Evolutionary conservation across 352 stramenopile species (phyloP), one percentile per base, ranked within the genome.

Genomic region (Elongisporangium senticosum): DNA sequence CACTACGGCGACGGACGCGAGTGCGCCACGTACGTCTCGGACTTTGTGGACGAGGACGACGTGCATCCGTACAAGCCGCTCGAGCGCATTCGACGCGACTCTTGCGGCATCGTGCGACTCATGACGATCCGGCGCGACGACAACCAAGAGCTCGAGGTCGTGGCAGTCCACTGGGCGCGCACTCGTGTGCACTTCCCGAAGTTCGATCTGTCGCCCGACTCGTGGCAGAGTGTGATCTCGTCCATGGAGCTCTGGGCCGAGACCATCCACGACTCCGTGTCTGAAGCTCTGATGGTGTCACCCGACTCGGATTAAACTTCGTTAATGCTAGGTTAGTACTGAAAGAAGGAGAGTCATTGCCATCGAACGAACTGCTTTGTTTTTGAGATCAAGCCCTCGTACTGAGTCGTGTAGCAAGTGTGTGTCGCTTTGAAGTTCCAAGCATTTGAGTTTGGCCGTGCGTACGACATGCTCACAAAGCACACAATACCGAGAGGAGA

Each of bases 21-120:
- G 24, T 43, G 33, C 33, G 63, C 56, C 3, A 61, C 73, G 6
- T 58, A 65, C 17, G 49, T 55, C 5, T 64, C 60, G 4, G 62
- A 75, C 37, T 67, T 43, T 20, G 69, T 77, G 1, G 68, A 77
- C 33, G 51, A 59, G 13, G 71, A 80, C 33, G 68, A 75, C 1
- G 51, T 75, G 48, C 58, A 77, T 28, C 72, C 69, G 20, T 82
- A 79, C 43, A 21, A 67, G 0, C 60, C 69, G 0, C 49, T 64
- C 7, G 53, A 62, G 8, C 56, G 64, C 26, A 48, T 77, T 28
- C 68, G 68, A 8, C 33, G 33, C 11, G 33, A 43, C 13, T 43
- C 33, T 0, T 43, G 33, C 33, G 33, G 13, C 11, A 43, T 43
- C 33, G 33, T 43, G 33, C 33, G 33, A 5, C 33, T 43, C 33